A percentile compares a stretch with the other conserved stretches of the same genome.
Evolutionary conservation across 257 asterid species (phyloP).

Genomic region (Henckelia pumila): DNA sequence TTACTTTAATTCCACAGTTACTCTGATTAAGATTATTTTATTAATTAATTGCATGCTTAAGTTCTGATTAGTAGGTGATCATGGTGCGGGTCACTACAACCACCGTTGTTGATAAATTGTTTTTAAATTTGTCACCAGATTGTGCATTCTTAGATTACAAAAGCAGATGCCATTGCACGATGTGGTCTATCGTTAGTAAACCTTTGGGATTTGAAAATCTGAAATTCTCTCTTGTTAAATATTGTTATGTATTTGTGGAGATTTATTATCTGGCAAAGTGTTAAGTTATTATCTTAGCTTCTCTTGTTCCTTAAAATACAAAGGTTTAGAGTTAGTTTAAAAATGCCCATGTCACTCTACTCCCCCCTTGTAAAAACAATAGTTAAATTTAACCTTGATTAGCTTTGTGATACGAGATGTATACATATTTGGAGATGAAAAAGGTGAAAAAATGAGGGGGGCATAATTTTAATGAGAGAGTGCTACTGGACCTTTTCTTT

Average conservation of each 20-base stretch:
- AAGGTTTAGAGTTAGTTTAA: background rate
- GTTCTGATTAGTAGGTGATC: too few species aligned
- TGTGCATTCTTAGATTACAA: too few species aligned
- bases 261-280: conserved; percentile 1
- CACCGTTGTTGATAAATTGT: too few species aligned
- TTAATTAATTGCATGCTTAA: too few species aligned
- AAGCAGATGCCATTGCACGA: conserved; percentile 14
- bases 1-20: too few species aligned
- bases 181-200: background rate
- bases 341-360: background rate
- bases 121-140: too few species aligned
- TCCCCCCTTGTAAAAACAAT: background rate
- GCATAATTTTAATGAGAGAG: too few species aligned
- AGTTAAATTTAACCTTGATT: background rate
- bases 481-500: conserved; percentile 5
- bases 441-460: too few species aligned
- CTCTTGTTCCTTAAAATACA: background rate
- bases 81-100: too few species aligned
- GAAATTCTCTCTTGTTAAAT: background rate
- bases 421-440: too few species aligned
- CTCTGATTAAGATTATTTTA: too few species aligned
- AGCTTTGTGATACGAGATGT: conserved; percentile 6
- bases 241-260: background rate
- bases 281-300: background rate
- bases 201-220: conserved; percentile 2